Conservation (phyloP, 345 rosid genomes). For the Eucalyptus regnans region DNA sequence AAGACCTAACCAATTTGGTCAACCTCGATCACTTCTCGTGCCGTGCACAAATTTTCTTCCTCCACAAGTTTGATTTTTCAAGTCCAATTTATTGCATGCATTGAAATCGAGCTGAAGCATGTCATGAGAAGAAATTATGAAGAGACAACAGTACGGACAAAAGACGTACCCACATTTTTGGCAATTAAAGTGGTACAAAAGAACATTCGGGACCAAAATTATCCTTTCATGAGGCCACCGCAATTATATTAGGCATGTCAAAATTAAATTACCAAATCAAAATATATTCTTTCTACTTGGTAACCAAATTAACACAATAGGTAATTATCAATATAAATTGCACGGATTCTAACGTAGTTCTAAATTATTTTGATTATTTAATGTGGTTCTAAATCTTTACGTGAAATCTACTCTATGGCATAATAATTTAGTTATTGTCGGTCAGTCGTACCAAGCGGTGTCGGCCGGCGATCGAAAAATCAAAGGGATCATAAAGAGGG, state of each 20-base stretch:
- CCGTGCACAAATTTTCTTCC: background rate
- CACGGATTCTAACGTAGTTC: background rate
- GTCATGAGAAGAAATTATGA: background rate
- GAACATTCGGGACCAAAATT: background rate
- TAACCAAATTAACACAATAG: background rate
- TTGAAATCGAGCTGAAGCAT: background rate
- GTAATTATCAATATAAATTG: background rate
- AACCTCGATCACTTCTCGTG: background rate
- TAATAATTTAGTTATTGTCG: too few species aligned
- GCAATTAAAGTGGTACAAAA: background rate
- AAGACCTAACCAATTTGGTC: background rate
- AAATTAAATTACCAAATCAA: background rate
- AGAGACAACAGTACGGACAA: fast-evolving
- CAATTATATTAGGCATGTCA: background rate
- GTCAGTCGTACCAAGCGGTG: too few species aligned
- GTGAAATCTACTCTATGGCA: background rate
- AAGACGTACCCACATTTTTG: background rate
- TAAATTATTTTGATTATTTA: too few species aligned
- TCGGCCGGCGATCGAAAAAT: background rate
- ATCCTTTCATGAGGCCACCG: fast-evolving
- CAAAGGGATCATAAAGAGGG: background rate
- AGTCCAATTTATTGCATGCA: background rate
- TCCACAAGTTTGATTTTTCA: background rate
- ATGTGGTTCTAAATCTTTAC: too few species aligned
- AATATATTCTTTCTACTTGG: fast-evolving